Evolutionary conservation across 208 protist species (phyloP), one percentile per base, ranked within the genome.

Genomic region (Vickermania spadyakhi): DNA sequence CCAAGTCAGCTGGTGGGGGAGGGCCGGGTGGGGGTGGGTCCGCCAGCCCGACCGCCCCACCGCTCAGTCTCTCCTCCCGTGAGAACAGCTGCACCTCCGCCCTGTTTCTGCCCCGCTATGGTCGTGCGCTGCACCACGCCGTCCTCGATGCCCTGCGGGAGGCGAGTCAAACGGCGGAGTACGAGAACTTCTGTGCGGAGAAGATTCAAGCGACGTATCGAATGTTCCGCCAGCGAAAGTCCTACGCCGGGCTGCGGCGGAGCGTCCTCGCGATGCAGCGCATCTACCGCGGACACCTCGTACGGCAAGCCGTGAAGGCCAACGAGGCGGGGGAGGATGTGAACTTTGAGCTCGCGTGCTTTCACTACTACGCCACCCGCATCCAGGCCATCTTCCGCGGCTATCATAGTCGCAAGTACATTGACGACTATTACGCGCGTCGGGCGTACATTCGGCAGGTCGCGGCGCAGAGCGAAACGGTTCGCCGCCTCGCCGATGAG

Each of bases 321-420:
- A 52, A 77, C 23, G 64, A 60, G 0, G 31, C 31, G 18, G 42
- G 58, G 1, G 49, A 41, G 36, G 56, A 42, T 30, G 21, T 30
- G 13, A 25, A 29, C 0, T 71, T 77, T 59, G 59, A 77, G 5
- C 31, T 52, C 31, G 60, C 67, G 13, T 60, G 86, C n/a, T 91
- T 88, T 58, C 56, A 84, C 56, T 77, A 79, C 52, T 91, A 84
- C 28, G 79, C 84, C 14, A 75, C 80, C 1, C 60, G 68, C 36
- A 91, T 91, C 55, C 84, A 91, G 66, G 69, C 84, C 2, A 73
- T 67, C 28, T 91, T 73, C 59, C 73, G 84, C 28, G 80, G 84
- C 11, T 81, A 77, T 56, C 50, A 66, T 27, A 72, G 72, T 27
- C 76, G 84, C 49, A 71, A 68, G 26, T 70, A 72, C 26, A 45